A percentile compares a stretch with the other conserved stretches of the same genome.
Conservation (phyloP, 1,284 basidiomycete genomes). For the Sporisorium graminicola region DNA sequence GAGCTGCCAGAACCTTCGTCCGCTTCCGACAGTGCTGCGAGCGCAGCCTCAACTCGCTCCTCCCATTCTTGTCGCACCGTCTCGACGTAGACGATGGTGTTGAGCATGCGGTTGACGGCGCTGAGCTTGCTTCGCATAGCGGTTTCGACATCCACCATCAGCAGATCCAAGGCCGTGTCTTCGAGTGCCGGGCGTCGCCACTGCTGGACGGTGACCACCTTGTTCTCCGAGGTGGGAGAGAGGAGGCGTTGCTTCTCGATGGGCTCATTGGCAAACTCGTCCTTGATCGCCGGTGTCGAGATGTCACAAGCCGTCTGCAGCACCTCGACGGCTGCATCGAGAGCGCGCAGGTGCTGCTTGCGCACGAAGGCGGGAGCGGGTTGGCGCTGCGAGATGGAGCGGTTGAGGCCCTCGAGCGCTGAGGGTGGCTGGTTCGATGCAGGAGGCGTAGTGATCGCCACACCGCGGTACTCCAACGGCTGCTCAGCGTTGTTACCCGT, state of each 20-base stretch:
- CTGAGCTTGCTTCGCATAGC: constrained; percentile 93
- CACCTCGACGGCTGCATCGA: constrained; percentile 88
- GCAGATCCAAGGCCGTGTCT: constrained; percentile 83
- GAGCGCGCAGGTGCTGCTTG: constrained; percentile 74
- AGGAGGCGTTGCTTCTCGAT: constrained; percentile 92
- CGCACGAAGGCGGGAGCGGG: constrained; percentile 54
- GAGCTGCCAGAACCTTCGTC: constrained; percentile 42
- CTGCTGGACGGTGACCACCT: constrained; percentile 57
- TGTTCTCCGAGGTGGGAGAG: constrained; percentile 72
- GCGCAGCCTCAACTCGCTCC: constrained; percentile 79
- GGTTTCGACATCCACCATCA: constrained; percentile 86
- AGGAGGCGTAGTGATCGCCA: constrained; percentile 73
- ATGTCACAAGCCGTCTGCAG: constrained; percentile 84
- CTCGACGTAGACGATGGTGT: constrained; percentile 96
- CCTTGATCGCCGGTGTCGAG: constrained; percentile 87
- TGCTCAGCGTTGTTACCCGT: constrained; percentile 24
- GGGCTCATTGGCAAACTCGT: constrained; percentile 80
- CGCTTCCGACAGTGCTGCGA: constrained; percentile 73
- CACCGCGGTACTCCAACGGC: constrained; percentile 83
- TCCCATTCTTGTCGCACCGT: constrained; percentile 98
- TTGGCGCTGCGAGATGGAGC: constrained; percentile 56
- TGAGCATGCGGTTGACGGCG: constrained; percentile 94
- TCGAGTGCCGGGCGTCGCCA: constrained; percentile 69
- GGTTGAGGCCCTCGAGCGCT: constrained; percentile 63
- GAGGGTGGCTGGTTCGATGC: constrained; percentile 68